Evolutionary conservation across 768 basidiomycete species (phyloP), one percentile per base, ranked within the genome.

Genomic region (Lactifluus pinguis): DNA sequence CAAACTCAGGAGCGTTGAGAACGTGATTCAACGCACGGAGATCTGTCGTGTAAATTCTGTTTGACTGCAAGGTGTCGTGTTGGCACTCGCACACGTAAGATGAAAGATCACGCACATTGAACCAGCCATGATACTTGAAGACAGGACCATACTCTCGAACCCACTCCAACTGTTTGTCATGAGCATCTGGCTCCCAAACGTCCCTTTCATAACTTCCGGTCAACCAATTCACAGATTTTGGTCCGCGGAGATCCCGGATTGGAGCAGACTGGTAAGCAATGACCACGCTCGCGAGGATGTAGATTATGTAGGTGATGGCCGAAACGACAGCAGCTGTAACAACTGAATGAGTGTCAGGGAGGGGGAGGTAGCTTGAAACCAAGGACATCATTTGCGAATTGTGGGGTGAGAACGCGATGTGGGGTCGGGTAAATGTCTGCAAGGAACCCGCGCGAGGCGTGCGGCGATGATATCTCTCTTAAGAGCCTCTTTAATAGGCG

Each of bases 11-110:
- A 30, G 48, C 34, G 41, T 36, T 58, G 4, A 65, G 13, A 1
- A 65, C 42, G 50, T 59, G 38, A 29, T 59, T 63, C 39, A 63
- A 39, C n/a, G 64, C 61, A 15, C 54, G 62, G 29, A 17, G 55
- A 41, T 65, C 64, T 9, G 42, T 55, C 10, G 41, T 50, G 15
- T 30, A 0, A 44, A 63, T 39, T 5, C 17, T 55, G 14, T 3
- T 7, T 38, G 44, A 1, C 64, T 65, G 49, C 21, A 10, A 42
- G 42, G 15, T 6, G 25, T 42, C n/a, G 6, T 9, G 36, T 44
- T 25, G 25, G 25, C 25, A 25, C 34, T 39, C 17, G 9, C 25
- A 25, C 25, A 4, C 13, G 9, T 14, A 4, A 10, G 19, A 30
- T 19, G 14, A 29, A 48, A 39, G 25, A 14, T 1, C 42, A 29